These are phyloP conservation scores for Nitzschia sp. DNA, from an alignment of 108 stramenopile species.

Conservation along the genomic window DNA sequence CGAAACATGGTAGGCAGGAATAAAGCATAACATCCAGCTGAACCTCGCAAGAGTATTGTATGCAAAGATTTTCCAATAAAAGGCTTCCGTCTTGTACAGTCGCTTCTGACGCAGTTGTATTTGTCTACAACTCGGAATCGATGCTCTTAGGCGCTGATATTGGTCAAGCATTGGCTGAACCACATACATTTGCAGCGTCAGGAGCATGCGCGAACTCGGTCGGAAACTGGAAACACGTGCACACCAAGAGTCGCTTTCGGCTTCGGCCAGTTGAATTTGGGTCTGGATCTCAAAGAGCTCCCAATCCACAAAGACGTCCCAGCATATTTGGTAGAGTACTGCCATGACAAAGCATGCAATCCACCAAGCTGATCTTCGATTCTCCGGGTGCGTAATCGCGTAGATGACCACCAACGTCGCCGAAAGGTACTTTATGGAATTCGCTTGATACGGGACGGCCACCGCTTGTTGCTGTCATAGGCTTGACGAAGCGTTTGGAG, in stretches of 20 bases:
- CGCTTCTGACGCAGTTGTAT: constrained; percentile 71
- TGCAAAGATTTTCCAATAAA: constrained; percentile 77
- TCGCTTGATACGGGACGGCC: constrained; percentile 89
- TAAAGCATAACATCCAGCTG: constrained; percentile 86
- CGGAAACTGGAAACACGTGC: constrained; percentile 53
- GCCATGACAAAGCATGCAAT: constrained; percentile 51
- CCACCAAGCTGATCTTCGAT: constrained; percentile 64
- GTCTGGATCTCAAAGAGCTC: constrained; percentile 73
- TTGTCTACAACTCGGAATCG: constrained; percentile 50
- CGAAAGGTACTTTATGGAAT: constrained; percentile 80
- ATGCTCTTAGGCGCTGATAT: constrained; percentile 35
- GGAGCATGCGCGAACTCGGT: constrained; percentile 40
- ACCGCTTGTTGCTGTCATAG: constrained; percentile 73
- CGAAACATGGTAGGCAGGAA: constrained; percentile 79
- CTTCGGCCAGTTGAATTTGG: constrained; percentile 22
- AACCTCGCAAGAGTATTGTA: constrained; percentile 63
- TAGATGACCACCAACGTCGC: constrained; percentile 80
- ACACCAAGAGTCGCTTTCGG: constrained; percentile 21
- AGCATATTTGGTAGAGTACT: constrained; percentile 79
- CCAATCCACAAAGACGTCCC: constrained; percentile 90
- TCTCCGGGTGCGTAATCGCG: constrained; percentile 85
- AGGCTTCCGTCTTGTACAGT: constrained; percentile 71
- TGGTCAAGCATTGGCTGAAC: constrained; percentile 41
- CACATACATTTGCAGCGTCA: constrained; percentile 42
- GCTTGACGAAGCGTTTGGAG: constrained; percentile 83